Conservation (phyloP, 2,329 filamentous ascomycete genomes). For the Arthrobotrys musiformis region DNA sequence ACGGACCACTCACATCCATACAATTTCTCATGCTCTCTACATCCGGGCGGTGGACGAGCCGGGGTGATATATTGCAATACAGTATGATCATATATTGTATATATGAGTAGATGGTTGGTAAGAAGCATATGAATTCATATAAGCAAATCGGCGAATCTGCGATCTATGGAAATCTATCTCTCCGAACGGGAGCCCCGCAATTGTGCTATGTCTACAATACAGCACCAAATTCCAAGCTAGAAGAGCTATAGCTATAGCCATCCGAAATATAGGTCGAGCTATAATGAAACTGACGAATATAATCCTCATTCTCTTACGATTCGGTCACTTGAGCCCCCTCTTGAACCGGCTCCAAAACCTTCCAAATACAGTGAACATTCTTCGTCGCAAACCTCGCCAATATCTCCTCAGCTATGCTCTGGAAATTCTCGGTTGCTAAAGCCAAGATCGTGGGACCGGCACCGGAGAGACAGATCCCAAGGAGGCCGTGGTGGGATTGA, state of each 20-base stretch:
- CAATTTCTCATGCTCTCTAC: neutral
- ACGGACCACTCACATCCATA: constrained; percentile 2
- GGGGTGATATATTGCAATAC: neutral
- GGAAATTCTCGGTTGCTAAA: constrained; percentile 88
- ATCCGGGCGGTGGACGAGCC: neutral
- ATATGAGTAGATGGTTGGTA: neutral
- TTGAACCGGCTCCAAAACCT: constrained; percentile 81
- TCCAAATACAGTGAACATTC: constrained; percentile 84
- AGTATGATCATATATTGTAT: no score
- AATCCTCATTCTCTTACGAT: constrained; percentile 6
- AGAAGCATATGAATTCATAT: neutral
- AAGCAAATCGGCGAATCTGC: neutral
- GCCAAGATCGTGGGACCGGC: constrained; percentile 95
- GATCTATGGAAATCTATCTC: constrained; percentile 14
- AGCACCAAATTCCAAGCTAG: no score
- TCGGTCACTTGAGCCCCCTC: constrained; percentile 57
- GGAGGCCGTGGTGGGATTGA: constrained; percentile 82
- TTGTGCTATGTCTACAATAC: neutral
- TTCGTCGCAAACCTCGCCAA: constrained; percentile 77
- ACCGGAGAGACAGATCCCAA: constrained; percentile 93
- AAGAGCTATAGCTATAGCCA: no score
- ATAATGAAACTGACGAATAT: neutral
- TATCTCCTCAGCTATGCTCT: constrained; percentile 82
- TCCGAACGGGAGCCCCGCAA: neutral
- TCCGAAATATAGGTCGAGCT: neutral